A percentile compares a stretch with the other conserved stretches of the same genome.
phyloP scores from a whole-genome alignment of 192 early-diverging fungal species.

The Backusella psychrophila region DNA sequence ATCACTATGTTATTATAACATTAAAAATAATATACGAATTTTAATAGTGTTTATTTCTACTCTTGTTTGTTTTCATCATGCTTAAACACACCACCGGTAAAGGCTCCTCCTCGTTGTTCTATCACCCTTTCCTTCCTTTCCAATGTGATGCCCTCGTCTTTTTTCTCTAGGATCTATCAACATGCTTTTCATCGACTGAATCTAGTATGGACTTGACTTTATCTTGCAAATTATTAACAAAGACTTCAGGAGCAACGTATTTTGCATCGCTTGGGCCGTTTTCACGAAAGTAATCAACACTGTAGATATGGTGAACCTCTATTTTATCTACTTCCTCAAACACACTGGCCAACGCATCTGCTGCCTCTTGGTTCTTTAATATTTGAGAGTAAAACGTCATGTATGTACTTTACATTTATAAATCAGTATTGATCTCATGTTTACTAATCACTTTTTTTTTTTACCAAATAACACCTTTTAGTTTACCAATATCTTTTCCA shows the following conservation, averaged over 20 bases:
- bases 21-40: no score
- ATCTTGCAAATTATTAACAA: neutral
- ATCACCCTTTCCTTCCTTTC: neutral
- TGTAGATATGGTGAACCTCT: constrained; percentile 7
- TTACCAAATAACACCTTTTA: constrained; percentile 56
- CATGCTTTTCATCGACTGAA: neutral
- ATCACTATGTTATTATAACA: no score
- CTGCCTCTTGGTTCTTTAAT: constrained; percentile 6
- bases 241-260: neutral
- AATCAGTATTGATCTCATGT: neutral
- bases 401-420: neutral
- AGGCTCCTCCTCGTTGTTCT: neutral
- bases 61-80: no score
- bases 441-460: no score
- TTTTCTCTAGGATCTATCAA: neutral
- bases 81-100: neutral
- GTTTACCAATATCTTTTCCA: constrained; percentile 48
- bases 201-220: neutral
- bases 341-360: neutral
- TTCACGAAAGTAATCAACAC: constrained; percentile 14
- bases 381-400: constrained; percentile 7
- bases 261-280: neutral
- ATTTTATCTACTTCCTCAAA: constrained; percentile 7
- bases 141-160: neutral
- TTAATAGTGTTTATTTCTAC: no score